phyloP scores from a whole-genome alignment of 2,329 filamentous ascomycete species.

The Aspergillus costaricaensis region DNA sequence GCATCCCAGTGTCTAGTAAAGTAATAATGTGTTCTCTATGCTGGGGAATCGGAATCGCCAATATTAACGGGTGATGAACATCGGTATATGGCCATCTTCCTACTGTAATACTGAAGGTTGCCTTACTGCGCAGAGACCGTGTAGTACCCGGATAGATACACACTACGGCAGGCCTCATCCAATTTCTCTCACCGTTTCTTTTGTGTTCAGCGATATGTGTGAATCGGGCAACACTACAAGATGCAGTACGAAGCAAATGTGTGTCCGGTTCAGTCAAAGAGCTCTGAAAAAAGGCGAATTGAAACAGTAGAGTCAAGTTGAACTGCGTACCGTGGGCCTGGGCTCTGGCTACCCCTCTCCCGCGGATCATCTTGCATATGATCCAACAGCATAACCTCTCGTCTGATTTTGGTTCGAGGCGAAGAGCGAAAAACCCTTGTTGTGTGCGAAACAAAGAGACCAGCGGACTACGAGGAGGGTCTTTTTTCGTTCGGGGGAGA shows the following conservation, averaged over 20 bases:
- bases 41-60: neutral
- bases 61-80: neutral
- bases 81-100: neutral
- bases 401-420: neutral
- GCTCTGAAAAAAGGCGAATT: neutral
- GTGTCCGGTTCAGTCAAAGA: neutral
- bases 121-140: neutral
- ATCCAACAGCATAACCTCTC: neutral
- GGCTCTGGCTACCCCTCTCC: neutral
- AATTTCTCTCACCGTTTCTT: neutral
- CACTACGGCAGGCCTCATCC: neutral
- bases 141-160: conserved; percentile 2
- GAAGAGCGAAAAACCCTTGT: neutral
- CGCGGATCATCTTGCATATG: neutral
- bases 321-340: neutral
- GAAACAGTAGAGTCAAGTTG: neutral
- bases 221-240: neutral
- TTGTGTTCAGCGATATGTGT: neutral
- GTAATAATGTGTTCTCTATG: neutral
- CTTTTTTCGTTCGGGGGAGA: neutral
- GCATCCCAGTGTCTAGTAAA: neutral
- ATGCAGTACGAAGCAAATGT: neutral
- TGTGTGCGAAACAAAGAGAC: neutral
- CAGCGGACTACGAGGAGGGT: neutral
- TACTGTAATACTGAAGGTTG: neutral